Evolutionary conservation across 1,284 basidiomycete genomes (phyloP), one percentile per base, ranked within the genome.

Genomic region (Papiliotrema fonsecae): DNA sequence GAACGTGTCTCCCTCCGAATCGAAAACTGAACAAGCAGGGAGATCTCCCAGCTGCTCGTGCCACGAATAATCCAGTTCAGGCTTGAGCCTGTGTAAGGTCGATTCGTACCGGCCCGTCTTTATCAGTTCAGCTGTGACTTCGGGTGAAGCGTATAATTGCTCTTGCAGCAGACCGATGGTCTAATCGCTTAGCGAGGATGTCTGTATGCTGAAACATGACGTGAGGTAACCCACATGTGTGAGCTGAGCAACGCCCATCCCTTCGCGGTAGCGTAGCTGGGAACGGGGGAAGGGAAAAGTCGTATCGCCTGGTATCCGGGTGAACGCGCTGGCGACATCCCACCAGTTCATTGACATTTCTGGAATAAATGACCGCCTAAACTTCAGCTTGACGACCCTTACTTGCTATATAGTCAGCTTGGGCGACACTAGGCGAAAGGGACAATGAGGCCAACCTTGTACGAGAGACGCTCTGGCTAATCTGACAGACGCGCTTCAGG

Each of bases 341-440:
- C 57, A 58, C 54, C 54, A 58, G n/a, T 38, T 41, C 28, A 54
- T 55, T 1, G 57, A 53, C 57, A 58, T 58, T 38, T 58, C 51
- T 52, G 35, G 6, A 42, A 28, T 42, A 9, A 42, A 26, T n/a
- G 40, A 10, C 14, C 26, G 25, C 16, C 25, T 16, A 10, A 26
- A 27, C n/a, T 26, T 30, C 28, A n/a, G 7, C 13, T 7, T 26
- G 10, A 19, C 7, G 26, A 30, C 39, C 16, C 25, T 13, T n/a
- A 19, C 35, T 45, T 13, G 41, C 41, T 43, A 22, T 4, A 6
- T 13, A 18, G 37, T 39, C 37, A 39, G 37, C 24, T 22, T 39
- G 7, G 35, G 19, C 6, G n/a, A n/a, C n/a, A n/a, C 24, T 6
- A 9, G 14, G 14, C 7, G 30, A 26, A 37, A 30, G 39, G 2